Percentiles rank a stretch among this genome's conserved stretches.
phyloP scores from a whole-genome alignment of 345 rosid species.

The Eucalyptus marginata region DNA sequence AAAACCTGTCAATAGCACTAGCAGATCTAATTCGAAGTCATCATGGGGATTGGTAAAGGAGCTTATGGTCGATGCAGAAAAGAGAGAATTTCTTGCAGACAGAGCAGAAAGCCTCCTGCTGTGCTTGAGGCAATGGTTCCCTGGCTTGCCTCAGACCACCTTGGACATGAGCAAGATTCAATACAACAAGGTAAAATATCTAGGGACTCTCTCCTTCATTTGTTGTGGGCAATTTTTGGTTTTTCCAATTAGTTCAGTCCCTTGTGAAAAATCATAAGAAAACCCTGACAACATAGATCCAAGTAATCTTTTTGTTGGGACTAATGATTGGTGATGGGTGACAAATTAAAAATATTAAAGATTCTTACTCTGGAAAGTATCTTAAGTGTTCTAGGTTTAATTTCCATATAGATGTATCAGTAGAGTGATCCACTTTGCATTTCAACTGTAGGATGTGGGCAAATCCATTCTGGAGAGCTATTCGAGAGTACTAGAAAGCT shows the following conservation, averaged over 20 bases:
- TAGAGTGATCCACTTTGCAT: not conserved
- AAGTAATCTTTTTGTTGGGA: not conserved
- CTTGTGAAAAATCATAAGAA: not conserved
- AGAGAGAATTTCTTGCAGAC: constrained; percentile 75
- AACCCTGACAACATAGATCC: not conserved
- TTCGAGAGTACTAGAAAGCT: constrained; percentile 86
- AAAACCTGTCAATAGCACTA: constrained; percentile 29
- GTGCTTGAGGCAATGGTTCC: constrained; percentile 82
- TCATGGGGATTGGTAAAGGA: constrained; percentile 96
- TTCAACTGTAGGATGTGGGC: constrained; percentile 61
- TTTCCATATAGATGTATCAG: not conserved
- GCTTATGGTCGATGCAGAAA: constrained; percentile 75
- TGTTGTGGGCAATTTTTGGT: not conserved
- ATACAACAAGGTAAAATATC: constrained; percentile 52
- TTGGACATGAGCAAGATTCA: constrained; percentile 97
- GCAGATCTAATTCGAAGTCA: constrained; percentile 43
- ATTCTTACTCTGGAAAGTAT: not conserved
- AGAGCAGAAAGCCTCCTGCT: constrained; percentile 82
- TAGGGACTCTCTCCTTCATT: not conserved
- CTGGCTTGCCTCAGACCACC: constrained; percentile 89
- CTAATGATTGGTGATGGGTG: not conserved
- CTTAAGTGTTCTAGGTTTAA: not conserved
- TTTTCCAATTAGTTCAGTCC: not conserved
- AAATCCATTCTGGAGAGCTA: constrained; percentile 93
- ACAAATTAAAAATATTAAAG: not conserved